A percentile compares a stretch with the other conserved stretches of the same genome.
These are phyloP conservation scores for Petasospora fabianii DNA, from an alignment of 1,139 yeast genomes.

Conservation along the genomic window DNA sequence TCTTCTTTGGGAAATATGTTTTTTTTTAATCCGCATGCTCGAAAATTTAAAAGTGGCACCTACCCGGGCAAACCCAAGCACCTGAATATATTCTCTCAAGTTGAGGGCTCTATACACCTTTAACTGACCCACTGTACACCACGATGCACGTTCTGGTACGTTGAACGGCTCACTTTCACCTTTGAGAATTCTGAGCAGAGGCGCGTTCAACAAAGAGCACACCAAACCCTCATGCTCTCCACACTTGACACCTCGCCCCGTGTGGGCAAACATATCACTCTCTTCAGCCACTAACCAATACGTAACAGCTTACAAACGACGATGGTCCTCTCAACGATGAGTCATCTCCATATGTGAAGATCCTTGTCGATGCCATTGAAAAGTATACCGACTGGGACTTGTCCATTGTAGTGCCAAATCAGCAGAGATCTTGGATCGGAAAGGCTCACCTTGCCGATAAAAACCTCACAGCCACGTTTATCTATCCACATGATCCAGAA, in stretches of 20 bases:
- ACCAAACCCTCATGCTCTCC: background rate
- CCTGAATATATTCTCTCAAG: too few relatives aligned
- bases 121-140: background rate
- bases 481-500: constrained; percentile 48
- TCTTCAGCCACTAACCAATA: too few relatives aligned
- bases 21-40: background rate
- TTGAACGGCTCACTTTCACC: too few relatives aligned
- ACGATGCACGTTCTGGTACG: constrained; percentile 23
- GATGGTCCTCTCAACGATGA: constrained; percentile 88
- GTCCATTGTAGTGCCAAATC: constrained; percentile 78
- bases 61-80: too few relatives aligned
- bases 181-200: too few relatives aligned
- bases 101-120: too few relatives aligned
- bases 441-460: constrained; percentile 94
- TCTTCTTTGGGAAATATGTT: background rate
- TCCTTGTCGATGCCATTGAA: constrained; percentile 67
- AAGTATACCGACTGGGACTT: constrained; percentile 76
- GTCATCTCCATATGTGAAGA: constrained; percentile 84
- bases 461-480: constrained; percentile 62
- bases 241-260: too few relatives aligned
- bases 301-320: constrained; percentile 77
- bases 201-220: too few relatives aligned
- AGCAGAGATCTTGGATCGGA: constrained; percentile 91
- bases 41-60: too few relatives aligned
- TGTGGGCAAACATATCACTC: background rate